Evolutionary conservation across 2,329 filamentous ascomycete species (phyloP).

Genomic region (Cordyceps fumosorosea): DNA sequence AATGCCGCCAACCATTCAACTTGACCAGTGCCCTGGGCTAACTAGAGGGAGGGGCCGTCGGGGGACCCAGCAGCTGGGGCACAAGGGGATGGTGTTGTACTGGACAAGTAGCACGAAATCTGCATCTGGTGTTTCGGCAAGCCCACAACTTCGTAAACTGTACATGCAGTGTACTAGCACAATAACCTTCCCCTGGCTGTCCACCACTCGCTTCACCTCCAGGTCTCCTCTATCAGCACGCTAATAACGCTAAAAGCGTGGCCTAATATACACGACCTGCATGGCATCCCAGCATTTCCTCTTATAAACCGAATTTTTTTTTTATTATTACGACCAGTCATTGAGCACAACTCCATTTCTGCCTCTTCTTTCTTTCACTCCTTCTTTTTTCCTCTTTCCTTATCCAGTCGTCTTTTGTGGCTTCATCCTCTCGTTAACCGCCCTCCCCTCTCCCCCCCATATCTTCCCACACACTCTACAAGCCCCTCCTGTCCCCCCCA

Average conservation of each 20-base stretch:
- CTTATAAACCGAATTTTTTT: not conserved
- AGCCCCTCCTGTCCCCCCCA: not conserved
- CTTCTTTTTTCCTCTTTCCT: not conserved
- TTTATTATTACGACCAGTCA: not conserved
- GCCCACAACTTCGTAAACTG: not conserved
- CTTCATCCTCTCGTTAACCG: conserved; percentile 20
- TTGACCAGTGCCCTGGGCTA: too few relatives aligned
- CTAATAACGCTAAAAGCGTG: not conserved
- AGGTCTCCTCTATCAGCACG: not conserved
- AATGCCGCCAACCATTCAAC: not conserved
- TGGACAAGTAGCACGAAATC: not conserved
- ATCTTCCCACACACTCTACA: not conserved
- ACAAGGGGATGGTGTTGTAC: not conserved
- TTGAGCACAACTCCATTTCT: not conserved
- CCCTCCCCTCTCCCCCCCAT: not conserved
- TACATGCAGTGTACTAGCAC: not conserved
- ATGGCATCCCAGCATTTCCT: conserved; percentile 8
- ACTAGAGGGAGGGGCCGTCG: too few relatives aligned
- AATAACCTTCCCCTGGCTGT: not conserved
- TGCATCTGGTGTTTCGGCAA: too few relatives aligned
- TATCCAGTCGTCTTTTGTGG: not conserved
- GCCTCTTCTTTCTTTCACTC: not conserved
- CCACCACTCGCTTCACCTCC: not conserved
- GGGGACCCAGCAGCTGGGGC: too few relatives aligned
- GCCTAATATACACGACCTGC: conserved; percentile 16